These are phyloP conservation scores for Bifiguratus adelaidae DNA, from an alignment of 192 early-diverging fungal genomes.

Conservation along the genomic window DNA sequence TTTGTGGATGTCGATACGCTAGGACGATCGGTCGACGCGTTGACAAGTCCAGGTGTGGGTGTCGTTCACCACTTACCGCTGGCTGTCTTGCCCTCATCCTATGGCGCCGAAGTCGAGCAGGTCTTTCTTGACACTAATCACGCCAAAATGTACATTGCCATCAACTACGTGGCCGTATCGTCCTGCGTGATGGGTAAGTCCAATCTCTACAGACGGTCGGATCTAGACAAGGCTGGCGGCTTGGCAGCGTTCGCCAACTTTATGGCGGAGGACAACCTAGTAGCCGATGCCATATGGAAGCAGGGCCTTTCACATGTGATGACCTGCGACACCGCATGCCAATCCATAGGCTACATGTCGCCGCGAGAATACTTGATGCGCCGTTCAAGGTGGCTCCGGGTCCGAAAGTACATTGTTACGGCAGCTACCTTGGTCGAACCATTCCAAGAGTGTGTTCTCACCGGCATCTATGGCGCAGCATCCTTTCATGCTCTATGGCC, in stretches of 20 bases:
- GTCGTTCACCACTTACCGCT: conserved; percentile 93
- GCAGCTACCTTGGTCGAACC: conserved; percentile 87
- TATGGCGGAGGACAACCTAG: conserved; percentile 93
- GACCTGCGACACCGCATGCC: conserved; percentile 80
- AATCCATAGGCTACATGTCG: conserved; percentile 65
- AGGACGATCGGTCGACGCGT: conserved; percentile 69
- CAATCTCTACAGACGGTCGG: conserved; percentile 80
- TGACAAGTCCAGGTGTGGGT: conserved; percentile 65
- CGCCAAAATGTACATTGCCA: conserved; percentile 90
- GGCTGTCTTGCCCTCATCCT: conserved; percentile 55
- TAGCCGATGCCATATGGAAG: conserved; percentile 77
- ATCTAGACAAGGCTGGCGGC: conserved; percentile 71
- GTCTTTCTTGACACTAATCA: conserved; percentile 85
- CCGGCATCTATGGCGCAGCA: conserved; percentile 59
- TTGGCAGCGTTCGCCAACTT: conserved; percentile 79
- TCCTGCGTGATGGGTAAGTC: conserved; percentile 94
- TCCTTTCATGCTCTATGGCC: conserved; percentile 8
- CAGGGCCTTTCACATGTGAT: conserved; percentile 72
- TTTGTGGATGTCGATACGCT: conserved; percentile 66
- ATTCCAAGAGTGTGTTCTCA: conserved; percentile 73
- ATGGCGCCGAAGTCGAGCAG: conserved; percentile 77
- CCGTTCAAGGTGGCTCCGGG: conserved; percentile 87
- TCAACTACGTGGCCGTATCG: conserved; percentile 78
- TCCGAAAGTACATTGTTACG: conserved; percentile 88
- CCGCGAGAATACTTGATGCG: conserved; percentile 74